Evolutionary conservation across 176 grass and related monocot genomes (phyloP).

Genomic region (Microstegium vimineum): DNA sequence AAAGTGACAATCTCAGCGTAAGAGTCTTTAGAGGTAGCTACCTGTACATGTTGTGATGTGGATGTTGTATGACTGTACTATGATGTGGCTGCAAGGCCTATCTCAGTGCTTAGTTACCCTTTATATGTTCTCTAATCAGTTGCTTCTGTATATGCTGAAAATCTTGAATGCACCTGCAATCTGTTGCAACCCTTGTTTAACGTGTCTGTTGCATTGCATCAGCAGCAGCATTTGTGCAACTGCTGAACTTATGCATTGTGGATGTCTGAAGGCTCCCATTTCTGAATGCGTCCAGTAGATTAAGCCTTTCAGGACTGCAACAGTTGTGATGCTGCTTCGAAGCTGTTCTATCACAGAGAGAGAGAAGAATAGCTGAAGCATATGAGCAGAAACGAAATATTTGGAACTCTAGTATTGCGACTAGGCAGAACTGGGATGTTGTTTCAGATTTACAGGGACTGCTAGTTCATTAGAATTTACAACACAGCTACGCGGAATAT

Average conservation of each 20-base stretch:
- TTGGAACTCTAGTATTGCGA: not conserved
- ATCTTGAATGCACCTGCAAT: not conserved
- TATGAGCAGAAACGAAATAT: not conserved
- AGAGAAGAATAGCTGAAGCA: not conserved
- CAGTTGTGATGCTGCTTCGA: not conserved
- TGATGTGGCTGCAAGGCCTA: slow-evolving; percentile 52
- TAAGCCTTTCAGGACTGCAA: not conserved
- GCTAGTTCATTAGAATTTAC: slow-evolving; percentile 29
- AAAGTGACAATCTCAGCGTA: slow-evolving; percentile 28
- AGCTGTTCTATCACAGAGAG: not conserved
- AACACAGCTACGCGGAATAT: slow-evolving; percentile 16
- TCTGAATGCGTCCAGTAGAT: not conserved
- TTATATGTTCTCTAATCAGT: not conserved
- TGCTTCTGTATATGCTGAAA: not conserved
- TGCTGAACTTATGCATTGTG: not conserved
- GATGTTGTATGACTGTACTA: slow-evolving; percentile 23
- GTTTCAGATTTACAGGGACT: slow-evolving; percentile 23
- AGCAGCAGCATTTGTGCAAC: not conserved
- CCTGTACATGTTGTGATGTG: slow-evolving; percentile 35
- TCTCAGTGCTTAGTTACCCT: slow-evolving; percentile 36
- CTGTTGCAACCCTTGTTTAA: not conserved
- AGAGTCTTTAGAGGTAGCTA: slow-evolving; percentile 20
- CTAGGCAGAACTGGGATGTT: not conserved
- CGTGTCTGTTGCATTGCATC: not conserved
- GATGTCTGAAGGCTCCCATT: not conserved